Base-by-base conservation (phyloP, 2,329 filamentous ascomycete species). In the Beauveria scarabaeidicola region DNA sequence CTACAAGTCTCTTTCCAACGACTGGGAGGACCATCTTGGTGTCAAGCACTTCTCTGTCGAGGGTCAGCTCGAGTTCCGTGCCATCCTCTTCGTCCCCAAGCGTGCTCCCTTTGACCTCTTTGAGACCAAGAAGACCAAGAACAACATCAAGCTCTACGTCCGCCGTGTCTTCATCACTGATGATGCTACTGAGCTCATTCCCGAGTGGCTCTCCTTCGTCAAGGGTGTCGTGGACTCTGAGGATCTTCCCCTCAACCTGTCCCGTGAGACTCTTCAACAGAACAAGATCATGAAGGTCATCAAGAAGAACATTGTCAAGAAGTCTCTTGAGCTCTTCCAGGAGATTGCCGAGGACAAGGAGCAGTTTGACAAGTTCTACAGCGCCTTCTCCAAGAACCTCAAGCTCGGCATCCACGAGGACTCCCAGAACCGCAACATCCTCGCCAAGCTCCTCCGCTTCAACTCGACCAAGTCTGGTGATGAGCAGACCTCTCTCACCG, bases 281-380 rank as follows among this genome's bases (percentile, higher is more conserved):
- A 99, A 97, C 90, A 97, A 97, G 91, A 99, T 99, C 85, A 97
- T 97, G 94, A 97, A 97, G 89, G 94, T 97, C 78, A 97, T 97
- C 86, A 96, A 95, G 88, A 99, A 99, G 91, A 99, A 99, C 88
- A 96, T 99, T 67, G 92, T 99, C 85, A 99, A 97, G 92, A 99
- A 99, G 90, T 90, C 91, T 66, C 91, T 99, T 67, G 94, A 99
- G 85, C 91, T 99, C 77, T 99, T 99, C 89, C 86, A 87, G 72
- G 94, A 99, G 84, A 99, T 99, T 66, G 88, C 94, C 62, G 94
- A 99, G 85, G 94, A 99, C 81, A 96, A 96, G 81, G 94, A 99
- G 87, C 90, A 97, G 79, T 99, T 99, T 77, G 94, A 99, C 87
- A 99, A 99, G 88, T 99, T 99, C 88, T 99, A 99, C 88, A 82